Evolutionary conservation across 768 basidiomycete species (phyloP).

Genomic region (Lactifluus volemus): DNA sequence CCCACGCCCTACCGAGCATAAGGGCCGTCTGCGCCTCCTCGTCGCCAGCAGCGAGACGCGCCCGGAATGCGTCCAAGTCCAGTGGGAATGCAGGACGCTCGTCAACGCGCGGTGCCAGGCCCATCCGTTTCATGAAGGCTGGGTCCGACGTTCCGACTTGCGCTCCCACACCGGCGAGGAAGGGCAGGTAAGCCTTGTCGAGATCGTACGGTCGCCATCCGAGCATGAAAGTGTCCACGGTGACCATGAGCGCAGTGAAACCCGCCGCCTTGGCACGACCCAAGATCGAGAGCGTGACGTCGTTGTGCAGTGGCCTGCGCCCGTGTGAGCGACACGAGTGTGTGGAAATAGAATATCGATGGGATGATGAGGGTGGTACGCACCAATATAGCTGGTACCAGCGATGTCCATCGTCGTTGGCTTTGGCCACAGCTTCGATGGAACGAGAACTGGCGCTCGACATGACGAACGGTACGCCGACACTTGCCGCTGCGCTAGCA

Average conservation of each 20-base stretch:
- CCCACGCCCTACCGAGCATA: slow-evolving; percentile 51
- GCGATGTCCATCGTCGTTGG: slow-evolving; percentile 55
- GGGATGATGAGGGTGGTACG: slow-evolving; percentile 5
- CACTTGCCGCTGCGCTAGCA: slow-evolving; percentile 52
- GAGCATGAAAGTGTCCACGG: slow-evolving; percentile 62
- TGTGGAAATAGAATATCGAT: background rate
- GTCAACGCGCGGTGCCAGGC: slow-evolving; percentile 36
- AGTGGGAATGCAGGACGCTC: slow-evolving; percentile 49
- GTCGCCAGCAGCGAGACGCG: slow-evolving; percentile 40
- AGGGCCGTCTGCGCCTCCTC: slow-evolving; percentile 31
- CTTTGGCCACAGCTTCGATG: slow-evolving; percentile 71
- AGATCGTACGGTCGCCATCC: slow-evolving; percentile 78
- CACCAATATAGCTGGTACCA: slow-evolving; percentile 85
- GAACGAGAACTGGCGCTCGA: slow-evolving; percentile 66
- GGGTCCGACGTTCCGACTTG: slow-evolving; percentile 70
- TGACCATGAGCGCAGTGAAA: slow-evolving; percentile 67
- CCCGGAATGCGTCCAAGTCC: slow-evolving; percentile 39
- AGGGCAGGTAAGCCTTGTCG: slow-evolving; percentile 54
- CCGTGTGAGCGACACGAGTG: background rate
- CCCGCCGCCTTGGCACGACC: slow-evolving; percentile 55
- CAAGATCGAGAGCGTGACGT: slow-evolving; percentile 56
- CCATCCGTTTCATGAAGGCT: slow-evolving; percentile 58
- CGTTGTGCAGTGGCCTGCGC: slow-evolving; percentile 53
- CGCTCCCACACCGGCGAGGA: slow-evolving; percentile 52
- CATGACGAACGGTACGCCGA: slow-evolving; percentile 63